Evolutionary conservation across 164 flowering plant species (phyloP).

Genomic region (Umbilicus rupestris): DNA sequence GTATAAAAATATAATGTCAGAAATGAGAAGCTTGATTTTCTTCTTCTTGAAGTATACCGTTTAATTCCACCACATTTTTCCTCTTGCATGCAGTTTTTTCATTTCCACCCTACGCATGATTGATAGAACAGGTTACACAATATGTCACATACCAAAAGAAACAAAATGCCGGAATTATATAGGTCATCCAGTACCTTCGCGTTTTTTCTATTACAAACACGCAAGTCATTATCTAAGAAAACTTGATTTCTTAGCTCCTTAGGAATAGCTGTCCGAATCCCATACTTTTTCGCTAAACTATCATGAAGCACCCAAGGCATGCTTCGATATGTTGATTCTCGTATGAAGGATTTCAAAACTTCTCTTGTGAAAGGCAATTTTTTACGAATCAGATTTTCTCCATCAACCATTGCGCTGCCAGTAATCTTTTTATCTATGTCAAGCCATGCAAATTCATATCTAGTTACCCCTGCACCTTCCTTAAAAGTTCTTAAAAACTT

Average conservation of each 20-base stretch:
- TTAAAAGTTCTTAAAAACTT: slow-evolving; percentile 49
- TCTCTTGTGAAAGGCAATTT: slow-evolving; percentile 67
- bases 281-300: slow-evolving; percentile 52
- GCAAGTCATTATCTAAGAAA: slow-evolving; percentile 28
- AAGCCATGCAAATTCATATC: slow-evolving; percentile 74
- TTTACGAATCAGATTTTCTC: slow-evolving; percentile 43
- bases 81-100: neutral
- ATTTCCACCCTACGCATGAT: neutral
- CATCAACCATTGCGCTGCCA: slow-evolving; percentile 33
- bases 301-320: slow-evolving; percentile 86
- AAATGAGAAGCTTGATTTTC: too few species aligned
- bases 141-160: neutral
- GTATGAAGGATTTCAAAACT: slow-evolving; percentile 68
- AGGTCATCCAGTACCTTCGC: neutral
- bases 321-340: slow-evolving; percentile 75
- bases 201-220: slow-evolving; percentile 23
- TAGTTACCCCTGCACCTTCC: slow-evolving; percentile 22
- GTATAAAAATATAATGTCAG: neutral
- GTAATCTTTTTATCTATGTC: slow-evolving; percentile 43
- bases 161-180: neutral
- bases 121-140: neutral
- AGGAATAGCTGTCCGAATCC: slow-evolving; percentile 57
- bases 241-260: slow-evolving; percentile 29
- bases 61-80: neutral
- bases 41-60: neutral